phyloP scores from a whole-genome alignment of 1,139 yeast genomes.

The Lodderomyces margitis region DNA sequence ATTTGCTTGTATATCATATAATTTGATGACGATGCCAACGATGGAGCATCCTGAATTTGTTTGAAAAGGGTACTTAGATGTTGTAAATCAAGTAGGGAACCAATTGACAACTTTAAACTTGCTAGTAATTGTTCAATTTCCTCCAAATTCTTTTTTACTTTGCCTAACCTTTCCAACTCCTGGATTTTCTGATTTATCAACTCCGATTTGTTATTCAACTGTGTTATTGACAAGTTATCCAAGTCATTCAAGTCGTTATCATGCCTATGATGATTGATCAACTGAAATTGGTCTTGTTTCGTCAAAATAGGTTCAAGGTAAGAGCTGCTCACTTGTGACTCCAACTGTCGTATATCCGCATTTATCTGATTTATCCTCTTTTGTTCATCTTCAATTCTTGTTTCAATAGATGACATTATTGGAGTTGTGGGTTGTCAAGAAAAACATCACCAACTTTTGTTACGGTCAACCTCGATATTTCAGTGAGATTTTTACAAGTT shows the following conservation, averaged over 20 bases:
- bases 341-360: neutral
- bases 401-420: neutral
- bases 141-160: slow-evolving; percentile 20
- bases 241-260: neutral
- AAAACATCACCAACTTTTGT: no score
- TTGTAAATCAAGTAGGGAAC: slow-evolving; percentile 16
- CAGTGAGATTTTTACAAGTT: no score
- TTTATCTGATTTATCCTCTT: neutral
- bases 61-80: slow-evolving; percentile 14
- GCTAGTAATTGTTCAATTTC: slow-evolving; percentile 20
- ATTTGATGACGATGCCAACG: slow-evolving; percentile 4
- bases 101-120: slow-evolving; percentile 12
- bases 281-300: slow-evolving; percentile 3
- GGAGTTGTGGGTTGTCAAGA: neutral
- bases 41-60: neutral
- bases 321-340: neutral
- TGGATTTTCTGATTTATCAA: slow-evolving; percentile 17
- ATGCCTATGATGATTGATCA: neutral
- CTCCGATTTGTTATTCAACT: slow-evolving; percentile 21
- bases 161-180: slow-evolving; percentile 24
- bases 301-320: neutral
- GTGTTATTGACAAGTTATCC: neutral
- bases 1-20: slow-evolving; percentile 14
- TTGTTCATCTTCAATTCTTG: neutral
- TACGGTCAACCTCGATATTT: no score